phyloP scores from a whole-genome alignment of 106 monocot species.

The Dendrobium catenatum region DNA sequence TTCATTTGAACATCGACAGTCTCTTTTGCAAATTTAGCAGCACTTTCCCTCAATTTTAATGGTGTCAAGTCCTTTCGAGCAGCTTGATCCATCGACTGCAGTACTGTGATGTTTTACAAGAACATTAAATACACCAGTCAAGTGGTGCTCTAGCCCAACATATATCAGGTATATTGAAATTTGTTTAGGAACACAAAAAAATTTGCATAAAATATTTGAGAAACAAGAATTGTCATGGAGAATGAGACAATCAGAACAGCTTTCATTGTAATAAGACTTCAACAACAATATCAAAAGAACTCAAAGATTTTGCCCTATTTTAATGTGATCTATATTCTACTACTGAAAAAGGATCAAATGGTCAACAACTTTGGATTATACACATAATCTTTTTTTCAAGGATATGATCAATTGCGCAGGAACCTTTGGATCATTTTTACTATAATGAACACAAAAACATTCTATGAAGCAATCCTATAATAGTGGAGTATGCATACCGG shows the following conservation, averaged over 20 bases:
- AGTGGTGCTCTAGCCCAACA: too few species aligned
- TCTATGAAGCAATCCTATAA: too few species aligned
- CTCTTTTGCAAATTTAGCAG: conserved; percentile 91
- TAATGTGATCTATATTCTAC: neutral
- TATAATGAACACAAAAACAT: too few species aligned
- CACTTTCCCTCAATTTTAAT: conserved; percentile 76
- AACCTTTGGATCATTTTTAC: neutral
- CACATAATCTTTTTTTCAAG: neutral
- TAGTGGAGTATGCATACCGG: too few species aligned
- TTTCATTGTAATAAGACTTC: neutral
- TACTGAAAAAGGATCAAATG: neutral
- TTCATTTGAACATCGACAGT: conserved; percentile 85
- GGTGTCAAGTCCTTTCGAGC: conserved; percentile 77
- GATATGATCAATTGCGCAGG: neutral
- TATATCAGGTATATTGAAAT: too few species aligned
- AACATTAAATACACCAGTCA: neutral
- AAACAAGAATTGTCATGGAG: neutral
- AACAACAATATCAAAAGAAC: neutral
- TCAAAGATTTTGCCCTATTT: neutral
- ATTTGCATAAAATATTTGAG: neutral
- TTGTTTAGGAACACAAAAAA: too few species aligned
- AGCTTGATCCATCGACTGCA: conserved; percentile 88
- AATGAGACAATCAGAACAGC: neutral
- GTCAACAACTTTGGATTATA: neutral
- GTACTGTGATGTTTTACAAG: conserved; percentile 37